Evolutionary conservation across 371 early-diverging fungal genomes (phyloP).

Genomic region (Mucor sp.): DNA sequence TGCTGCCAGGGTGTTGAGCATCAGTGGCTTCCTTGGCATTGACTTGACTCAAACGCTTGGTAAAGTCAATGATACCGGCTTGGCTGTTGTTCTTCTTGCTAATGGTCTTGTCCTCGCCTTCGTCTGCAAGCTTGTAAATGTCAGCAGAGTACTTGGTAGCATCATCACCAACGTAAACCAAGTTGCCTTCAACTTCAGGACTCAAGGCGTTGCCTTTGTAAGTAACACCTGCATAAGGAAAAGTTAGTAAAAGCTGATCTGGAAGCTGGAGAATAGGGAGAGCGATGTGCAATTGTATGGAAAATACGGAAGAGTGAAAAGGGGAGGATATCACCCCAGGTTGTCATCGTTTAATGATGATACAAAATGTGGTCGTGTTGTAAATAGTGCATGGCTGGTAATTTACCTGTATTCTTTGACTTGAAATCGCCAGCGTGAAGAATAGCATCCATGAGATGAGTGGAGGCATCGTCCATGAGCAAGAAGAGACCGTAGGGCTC

Average conservation of each 20-base stretch:
- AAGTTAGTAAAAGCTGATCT: neutral
- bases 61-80: conserved; percentile 29
- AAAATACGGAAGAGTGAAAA: conserved; percentile 6
- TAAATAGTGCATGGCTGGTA: neutral
- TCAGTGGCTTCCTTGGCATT: conserved; percentile 35
- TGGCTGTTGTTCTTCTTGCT: conserved; percentile 26
- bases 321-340: neutral
- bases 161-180: conserved; percentile 47
- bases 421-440: conserved; percentile 38
- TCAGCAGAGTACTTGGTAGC: conserved; percentile 33
- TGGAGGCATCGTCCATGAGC: conserved; percentile 59
- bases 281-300: neutral
- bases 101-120: conserved; percentile 29
- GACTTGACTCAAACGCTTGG: conserved; percentile 28
- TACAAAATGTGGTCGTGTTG: neutral
- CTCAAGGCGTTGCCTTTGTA: conserved; percentile 47
- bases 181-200: conserved; percentile 31
- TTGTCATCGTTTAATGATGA: neutral
- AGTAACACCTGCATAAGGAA: conserved; percentile 29
- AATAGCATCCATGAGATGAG: conserved; percentile 44
- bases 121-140: conserved; percentile 44
- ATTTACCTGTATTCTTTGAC: conserved; percentile 30
- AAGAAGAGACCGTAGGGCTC: conserved; percentile 56
- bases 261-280: neutral
- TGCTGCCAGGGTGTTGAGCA: conserved; percentile 36